Evolutionary conservation across 441 rosid species (phyloP).

Genomic region (Gossypium gossypioides): DNA sequence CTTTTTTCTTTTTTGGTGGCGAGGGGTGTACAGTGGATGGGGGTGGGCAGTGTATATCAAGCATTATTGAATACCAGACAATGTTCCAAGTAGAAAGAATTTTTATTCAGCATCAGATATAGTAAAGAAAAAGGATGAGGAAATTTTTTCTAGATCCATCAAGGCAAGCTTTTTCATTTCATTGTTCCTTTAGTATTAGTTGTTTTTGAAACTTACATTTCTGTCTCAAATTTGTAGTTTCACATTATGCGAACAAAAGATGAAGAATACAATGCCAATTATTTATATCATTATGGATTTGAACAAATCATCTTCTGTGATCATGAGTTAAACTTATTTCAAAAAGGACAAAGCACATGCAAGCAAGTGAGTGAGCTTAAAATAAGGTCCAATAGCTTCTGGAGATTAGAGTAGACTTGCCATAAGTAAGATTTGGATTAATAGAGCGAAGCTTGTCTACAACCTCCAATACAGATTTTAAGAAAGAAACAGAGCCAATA

Average conservation of each 20-base stretch:
- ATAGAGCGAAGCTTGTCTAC: conserved; percentile 76
- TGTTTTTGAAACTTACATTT: not conserved
- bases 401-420: conserved; percentile 30
- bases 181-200: not conserved
- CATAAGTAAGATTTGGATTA: conserved; percentile 81
- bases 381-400: not conserved
- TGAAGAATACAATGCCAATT: not conserved
- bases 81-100: not conserved
- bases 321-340: not conserved
- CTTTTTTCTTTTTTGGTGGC: not conserved
- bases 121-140: not conserved
- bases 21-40: not conserved
- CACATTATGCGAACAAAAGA: not conserved
- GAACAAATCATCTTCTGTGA: not conserved
- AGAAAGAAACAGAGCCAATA: conserved; percentile 93
- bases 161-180: not conserved
- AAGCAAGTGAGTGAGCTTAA: not conserved
- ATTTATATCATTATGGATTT: not conserved
- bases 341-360: not conserved
- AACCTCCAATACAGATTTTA: conserved; percentile 66
- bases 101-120: not conserved
- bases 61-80: not conserved
- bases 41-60: not conserved
- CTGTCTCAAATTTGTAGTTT: not conserved
- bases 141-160: not conserved